Base-by-base conservation (phyloP, 129 eudicot genomes). In the Flaveria trinervia region DNA sequence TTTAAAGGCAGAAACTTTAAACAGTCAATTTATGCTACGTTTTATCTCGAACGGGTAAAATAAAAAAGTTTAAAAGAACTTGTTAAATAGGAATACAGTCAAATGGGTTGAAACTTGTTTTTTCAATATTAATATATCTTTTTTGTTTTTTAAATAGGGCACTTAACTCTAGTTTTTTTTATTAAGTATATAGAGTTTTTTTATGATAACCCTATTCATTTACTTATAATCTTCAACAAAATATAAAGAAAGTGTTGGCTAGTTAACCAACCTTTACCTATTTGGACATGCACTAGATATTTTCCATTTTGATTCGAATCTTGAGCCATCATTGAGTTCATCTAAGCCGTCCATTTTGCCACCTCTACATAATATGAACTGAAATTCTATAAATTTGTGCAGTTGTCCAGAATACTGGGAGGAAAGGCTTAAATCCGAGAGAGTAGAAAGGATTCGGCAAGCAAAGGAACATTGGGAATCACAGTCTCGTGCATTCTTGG, bases 331-430 rank as follows among this genome's bases (percentile, higher is more conserved):
- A 71, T 20, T 4, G 2, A 70, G 14, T 44, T 25, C 44, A 45
- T n/a, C 23, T 7, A 41, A 72, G 54, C 41, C 39, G 15, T 25
- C 17, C 50, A 54, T 57, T 56, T 73, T 55, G 36, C 33, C 41
- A 73, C 36, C 18, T 52, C 33, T 55, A 70, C 18, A 0, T 8
- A 4, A 28, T 26, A 71, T 23, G 26, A 13, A 48, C 48, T 7
- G 1, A n/a, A 7, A 17, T 59, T 70, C 36, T 71, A 68, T 23
- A 18, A 51, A 55, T 70, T 68, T 52, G 44, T 45, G 65, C 87
- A 94, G 98, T 61, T 94, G 99, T 71, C 97, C 90, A 0, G 84
- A 91, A n/a, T 91, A 94, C 61, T 94, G 97, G 99, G 83, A 81
- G 70, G 93, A 94, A 77, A 85, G 99, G 30, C 93, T 89, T 54